Conservation (phyloP, 805 yeast species). For the Barnettozyma populi region DNA sequence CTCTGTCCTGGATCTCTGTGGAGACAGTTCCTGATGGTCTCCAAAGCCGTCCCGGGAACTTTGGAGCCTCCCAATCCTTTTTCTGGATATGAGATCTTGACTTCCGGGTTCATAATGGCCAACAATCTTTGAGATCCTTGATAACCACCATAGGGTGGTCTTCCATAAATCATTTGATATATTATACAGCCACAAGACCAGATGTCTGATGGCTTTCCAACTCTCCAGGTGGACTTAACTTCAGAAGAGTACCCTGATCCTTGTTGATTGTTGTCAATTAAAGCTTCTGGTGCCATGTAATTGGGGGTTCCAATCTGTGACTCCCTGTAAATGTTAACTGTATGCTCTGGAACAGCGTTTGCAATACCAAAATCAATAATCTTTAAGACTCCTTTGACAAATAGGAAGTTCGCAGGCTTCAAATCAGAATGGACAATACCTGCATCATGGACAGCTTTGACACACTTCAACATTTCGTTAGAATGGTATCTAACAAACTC, state of each 20-base stretch:
- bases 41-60: conserved; percentile 69
- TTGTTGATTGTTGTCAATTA: conserved; percentile 50
- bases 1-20: conserved; percentile 64
- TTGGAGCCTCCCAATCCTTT: conserved; percentile 51
- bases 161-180: conserved; percentile 92
- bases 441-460: conserved; percentile 77
- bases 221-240: conserved; percentile 48
- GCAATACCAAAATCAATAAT: conserved; percentile 95
- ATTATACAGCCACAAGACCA: conserved; percentile 98
- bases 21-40: conserved; percentile 67
- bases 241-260: conserved; percentile 12
- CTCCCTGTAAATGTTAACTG: conserved; percentile 83
- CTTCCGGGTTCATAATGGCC: conserved; percentile 83
- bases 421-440: conserved; percentile 84
- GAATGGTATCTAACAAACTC: conserved; percentile 79
- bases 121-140: conserved; percentile 70
- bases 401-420: conserved; percentile 66
- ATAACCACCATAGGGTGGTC: conserved; percentile 81
- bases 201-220: conserved; percentile 91
- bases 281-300: conserved; percentile 97
- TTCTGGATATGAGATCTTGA: conserved; percentile 61
- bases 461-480: conserved; percentile 73
- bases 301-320: conserved; percentile 93
- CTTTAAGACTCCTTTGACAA: conserved; percentile 79
- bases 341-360: conserved; percentile 89